Conservation (phyloP, 345 rosid species). For the Eucalyptus lansdowneana region DNA sequence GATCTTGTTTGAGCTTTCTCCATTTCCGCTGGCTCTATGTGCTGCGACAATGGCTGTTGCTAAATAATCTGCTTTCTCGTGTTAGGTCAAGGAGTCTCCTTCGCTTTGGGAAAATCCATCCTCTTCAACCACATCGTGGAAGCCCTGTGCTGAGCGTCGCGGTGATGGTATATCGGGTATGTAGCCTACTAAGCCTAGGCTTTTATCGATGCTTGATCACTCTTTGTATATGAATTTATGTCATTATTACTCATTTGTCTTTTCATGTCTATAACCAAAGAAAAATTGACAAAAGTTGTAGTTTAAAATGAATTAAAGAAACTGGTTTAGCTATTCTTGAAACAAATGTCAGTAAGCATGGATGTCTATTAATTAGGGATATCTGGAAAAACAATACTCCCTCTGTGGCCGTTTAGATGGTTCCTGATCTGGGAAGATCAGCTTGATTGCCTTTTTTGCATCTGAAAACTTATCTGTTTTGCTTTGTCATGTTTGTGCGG, state of each 20-base stretch:
- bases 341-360: background rate
- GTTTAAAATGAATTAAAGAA: background rate
- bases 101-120: slow-evolving; percentile 96
- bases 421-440: background rate
- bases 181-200: background rate
- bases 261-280: background rate
- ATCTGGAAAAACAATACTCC: background rate
- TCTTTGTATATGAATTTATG: background rate
- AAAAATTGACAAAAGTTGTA: background rate
- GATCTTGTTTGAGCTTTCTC: background rate
- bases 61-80: background rate
- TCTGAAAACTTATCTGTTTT: background rate
- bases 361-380: background rate
- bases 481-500: background rate
- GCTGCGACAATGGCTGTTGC: background rate
- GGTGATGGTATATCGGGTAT: slow-evolving; percentile 69
- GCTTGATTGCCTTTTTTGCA: background rate
- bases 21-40: background rate
- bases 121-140: slow-evolving; percentile 98
- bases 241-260: background rate
- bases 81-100: slow-evolving; percentile 81
- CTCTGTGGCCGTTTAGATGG: background rate
- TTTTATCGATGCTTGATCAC: background rate
- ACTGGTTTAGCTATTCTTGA: background rate
- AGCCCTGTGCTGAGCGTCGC: slow-evolving; percentile 96